Evolutionary conservation across 805 yeast genomes (phyloP).

Genomic region (Zygoascus ofunaensis): DNA sequence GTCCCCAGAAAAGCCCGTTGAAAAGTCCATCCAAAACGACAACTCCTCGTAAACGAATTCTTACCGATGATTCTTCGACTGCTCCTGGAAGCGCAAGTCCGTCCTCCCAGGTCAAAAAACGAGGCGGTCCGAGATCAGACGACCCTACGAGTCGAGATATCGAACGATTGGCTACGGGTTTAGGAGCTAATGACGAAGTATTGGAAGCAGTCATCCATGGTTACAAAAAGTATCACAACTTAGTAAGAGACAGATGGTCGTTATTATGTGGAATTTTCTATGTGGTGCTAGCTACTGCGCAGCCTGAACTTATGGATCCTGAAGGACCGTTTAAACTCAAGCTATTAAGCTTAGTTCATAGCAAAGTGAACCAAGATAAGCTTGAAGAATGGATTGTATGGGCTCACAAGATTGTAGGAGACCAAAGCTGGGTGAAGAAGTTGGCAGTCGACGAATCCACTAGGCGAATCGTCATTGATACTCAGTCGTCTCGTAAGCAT

Average conservation of each 20-base stretch:
- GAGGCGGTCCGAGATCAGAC: conserved; percentile 14
- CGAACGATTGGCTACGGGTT: conserved; percentile 11
- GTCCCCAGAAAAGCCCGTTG: too few species aligned
- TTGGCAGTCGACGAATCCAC: conserved; percentile 13
- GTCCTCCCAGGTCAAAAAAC: conserved; percentile 12
- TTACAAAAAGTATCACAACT: conserved; percentile 21
- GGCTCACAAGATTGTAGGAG: conserved; percentile 26
- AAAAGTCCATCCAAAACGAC: neutral
- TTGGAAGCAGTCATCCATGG: conserved; percentile 22
- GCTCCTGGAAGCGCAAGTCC: conserved; percentile 1
- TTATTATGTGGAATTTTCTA: conserved; percentile 26
- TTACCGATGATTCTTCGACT: neutral
- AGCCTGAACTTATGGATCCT: conserved; percentile 19
- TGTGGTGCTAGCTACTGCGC: conserved; percentile 23
- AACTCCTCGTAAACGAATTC: conserved; percentile 2
- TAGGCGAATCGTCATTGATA: neutral
- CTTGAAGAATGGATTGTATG: conserved; percentile 28
- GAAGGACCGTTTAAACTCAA: conserved; percentile 7
- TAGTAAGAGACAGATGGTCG: conserved; percentile 30
- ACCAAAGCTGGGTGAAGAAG: conserved; percentile 27
- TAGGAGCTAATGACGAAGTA: conserved; percentile 14
- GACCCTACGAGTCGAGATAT: conserved; percentile 18
- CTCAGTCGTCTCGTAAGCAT: conserved; percentile 9
- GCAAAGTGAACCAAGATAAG: conserved; percentile 3
- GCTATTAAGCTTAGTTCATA: conserved; percentile 7